Percentiles rank a stretch among this genome's conserved stretches.
These are phyloP conservation scores for Pseudonectria foliicola DNA, from an alignment of 2,329 filamentous ascomycete genomes.

Conservation along the genomic window DNA sequence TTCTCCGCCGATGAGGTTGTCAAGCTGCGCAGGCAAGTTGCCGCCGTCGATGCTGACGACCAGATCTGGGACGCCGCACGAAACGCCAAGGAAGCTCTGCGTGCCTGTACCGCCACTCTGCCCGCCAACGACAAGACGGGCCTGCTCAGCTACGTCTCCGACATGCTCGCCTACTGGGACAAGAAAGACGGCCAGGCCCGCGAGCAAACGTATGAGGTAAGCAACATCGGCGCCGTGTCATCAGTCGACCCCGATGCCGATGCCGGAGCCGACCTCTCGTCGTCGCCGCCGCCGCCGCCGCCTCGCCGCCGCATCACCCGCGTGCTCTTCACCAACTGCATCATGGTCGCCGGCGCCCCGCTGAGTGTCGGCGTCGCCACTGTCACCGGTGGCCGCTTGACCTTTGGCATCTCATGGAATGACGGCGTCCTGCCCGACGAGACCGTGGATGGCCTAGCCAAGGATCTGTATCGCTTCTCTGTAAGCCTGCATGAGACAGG, in stretches of 20 bases:
- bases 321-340: constrained; percentile 44
- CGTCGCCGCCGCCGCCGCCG: constrained; percentile 3
- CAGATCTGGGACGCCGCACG: constrained; percentile 38
- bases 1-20: too few species aligned
- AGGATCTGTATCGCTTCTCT: constrained; percentile 26
- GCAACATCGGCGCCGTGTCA: constrained; percentile 42
- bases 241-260: too few species aligned
- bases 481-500: constrained; percentile 18
- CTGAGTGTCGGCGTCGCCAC: constrained; percentile 41
- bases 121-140: constrained; percentile 37
- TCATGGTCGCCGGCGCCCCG: constrained; percentile 35
- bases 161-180: constrained; percentile 36
- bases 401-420: constrained; percentile 42
- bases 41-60: constrained; percentile 15
- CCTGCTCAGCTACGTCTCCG: constrained; percentile 34
- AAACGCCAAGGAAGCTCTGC: constrained; percentile 28
- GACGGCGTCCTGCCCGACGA: constrained; percentile 33
- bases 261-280: too few species aligned
- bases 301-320: constrained; percentile 32
- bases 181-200: constrained; percentile 36
- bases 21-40: too few species aligned
- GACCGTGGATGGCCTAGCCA: constrained; percentile 30
- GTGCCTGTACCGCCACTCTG: constrained; percentile 24
- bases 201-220: constrained; percentile 42
- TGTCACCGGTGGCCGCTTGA: constrained; percentile 33